Evolutionary conservation across 768 basidiomycete genomes (phyloP), one percentile per base, ranked within the genome.

Genomic region (Scleroderma bovista): DNA sequence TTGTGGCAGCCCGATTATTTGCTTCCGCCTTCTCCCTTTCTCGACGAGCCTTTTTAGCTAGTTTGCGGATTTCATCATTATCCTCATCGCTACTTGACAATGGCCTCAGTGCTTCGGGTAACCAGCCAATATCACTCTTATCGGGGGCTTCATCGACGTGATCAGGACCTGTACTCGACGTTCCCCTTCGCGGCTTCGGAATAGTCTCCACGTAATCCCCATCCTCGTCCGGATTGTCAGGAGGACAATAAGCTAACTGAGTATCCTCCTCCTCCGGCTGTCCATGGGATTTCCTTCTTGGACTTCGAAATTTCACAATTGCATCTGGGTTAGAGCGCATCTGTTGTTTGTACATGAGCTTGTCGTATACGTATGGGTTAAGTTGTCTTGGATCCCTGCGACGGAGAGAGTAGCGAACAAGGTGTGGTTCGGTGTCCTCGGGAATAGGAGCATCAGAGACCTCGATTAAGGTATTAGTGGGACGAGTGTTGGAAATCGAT

Each of bases 291-390:
- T n/a, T 59, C 26, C 54, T 61, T n/a, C 32, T 60, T 19, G 72
- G 70, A 58, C 72, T 73, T 42, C 59, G 65, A 22, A 73, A 49
- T 48, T 77, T 80, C 40, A 89, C 73, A 38, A 88, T 79, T 1
- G 87, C 87, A 19, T 88, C 88, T 3, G 85, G 86, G 52, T 74
- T 76, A 1, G 60, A 55, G 26, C 70, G 71, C 54, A 88, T 64
- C 45, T 75, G 72, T 13, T 64, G 62, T 48, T 78, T 74, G 60
- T 88, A 88, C 33, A 65, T 36, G 11, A 68, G 37, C 46, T 76
- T 69, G 51, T 88, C 86, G 31, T 74, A 73, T 11, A 70, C 72
- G 56, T 83, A 89, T 1, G 87, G 87, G 12, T 77, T 73, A 15
- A 81, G 52, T 58, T 89, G 87, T 17, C 74, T 69, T 33, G 73